A percentile compares a stretch with the other conserved stretches of the same genome.
These are phyloP conservation scores for Melocanna baccifera DNA, from an alignment of 176 grass and related monocot genomes.

Conservation along the genomic window DNA sequence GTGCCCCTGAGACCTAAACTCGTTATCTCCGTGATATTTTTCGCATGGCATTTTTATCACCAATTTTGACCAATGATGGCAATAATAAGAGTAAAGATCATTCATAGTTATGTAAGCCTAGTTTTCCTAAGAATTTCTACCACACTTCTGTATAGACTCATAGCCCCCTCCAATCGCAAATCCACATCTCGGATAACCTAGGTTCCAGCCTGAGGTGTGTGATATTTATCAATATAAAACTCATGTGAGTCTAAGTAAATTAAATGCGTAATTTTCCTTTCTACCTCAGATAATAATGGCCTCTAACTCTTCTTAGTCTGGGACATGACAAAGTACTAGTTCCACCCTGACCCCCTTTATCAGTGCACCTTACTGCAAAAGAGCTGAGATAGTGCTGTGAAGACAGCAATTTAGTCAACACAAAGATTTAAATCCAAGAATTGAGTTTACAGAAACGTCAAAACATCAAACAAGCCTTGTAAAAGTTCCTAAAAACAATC, in stretches of 20 bases:
- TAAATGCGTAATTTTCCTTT: too few relatives aligned
- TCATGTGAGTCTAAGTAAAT: too few relatives aligned
- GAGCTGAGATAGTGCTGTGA: neutral
- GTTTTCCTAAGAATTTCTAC: neutral
- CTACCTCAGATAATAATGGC: too few relatives aligned
- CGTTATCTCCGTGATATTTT: neutral
- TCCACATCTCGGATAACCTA: too few relatives aligned
- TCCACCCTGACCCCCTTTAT: too few relatives aligned
- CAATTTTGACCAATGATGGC: neutral
- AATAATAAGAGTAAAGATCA: neutral
- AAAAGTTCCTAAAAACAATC: neutral
- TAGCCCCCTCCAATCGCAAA: neutral
- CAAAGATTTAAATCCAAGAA: neutral
- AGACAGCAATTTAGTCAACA: neutral
- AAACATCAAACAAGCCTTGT: neutral
- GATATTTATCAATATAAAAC: too few relatives aligned
- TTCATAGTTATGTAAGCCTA: neutral
- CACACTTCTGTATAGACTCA: neutral
- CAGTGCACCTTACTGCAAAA: neutral
- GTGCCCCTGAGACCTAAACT: neutral
- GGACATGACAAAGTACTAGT: too few relatives aligned
- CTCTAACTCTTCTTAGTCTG: too few relatives aligned
- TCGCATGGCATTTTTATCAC: neutral
- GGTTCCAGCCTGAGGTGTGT: too few relatives aligned
- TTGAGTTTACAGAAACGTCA: neutral